Base-by-base conservation (phyloP, 2,329 filamentous ascomycete genomes). In the Thelonectria olida region DNA sequence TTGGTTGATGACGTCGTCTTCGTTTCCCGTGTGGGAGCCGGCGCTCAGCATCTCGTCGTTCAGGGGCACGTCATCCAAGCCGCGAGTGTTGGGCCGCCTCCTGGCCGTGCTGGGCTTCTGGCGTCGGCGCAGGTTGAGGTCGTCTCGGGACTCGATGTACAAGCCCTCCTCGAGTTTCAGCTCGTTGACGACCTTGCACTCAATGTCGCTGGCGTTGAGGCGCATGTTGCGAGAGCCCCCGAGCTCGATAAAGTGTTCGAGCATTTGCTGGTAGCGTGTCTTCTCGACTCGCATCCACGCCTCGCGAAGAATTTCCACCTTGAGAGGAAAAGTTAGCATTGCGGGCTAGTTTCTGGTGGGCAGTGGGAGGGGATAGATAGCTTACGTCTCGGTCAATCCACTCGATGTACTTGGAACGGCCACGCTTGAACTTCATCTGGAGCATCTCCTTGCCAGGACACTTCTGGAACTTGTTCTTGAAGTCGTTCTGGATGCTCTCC, bases 351-450 rank as follows among this genome's bases (percentile, higher is more conserved):
- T 2, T 19, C 5, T 9, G 20, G 12, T 13, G 13, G 41, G 19
- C 25, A 10, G 19, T 7, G 22, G n/a, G 22, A 23, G 22, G 15
- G 42, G 20, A 25, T 6, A 23, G 27, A 19, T 7, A 7, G 75
- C 84, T 79, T 73, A 86, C 85, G 74, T 87, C 85, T 62, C 67
- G 70, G 9, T 74, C 64, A 2, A 82, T 78, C 84, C 84, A 87
- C 1, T 79, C 71, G 12, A 80, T 76, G 53, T 82, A 82, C 62
- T 81, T 83, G 54, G 81, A 74, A 19, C 85, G 80, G 3, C 80
- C 80, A 7, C 85, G 79, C 12, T 81, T 81, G 39, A 85, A 78
- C 69, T 82, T 84, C 85, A 88, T 87, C 66, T 88, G 85, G 5
- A 87, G 76, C 50, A 80, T 80, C 49, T 84, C 82, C 63, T 84